These are phyloP conservation scores for Hyparrhenia diplandra DNA, from an alignment of 176 grass and related monocot species.

Conservation along the genomic window DNA sequence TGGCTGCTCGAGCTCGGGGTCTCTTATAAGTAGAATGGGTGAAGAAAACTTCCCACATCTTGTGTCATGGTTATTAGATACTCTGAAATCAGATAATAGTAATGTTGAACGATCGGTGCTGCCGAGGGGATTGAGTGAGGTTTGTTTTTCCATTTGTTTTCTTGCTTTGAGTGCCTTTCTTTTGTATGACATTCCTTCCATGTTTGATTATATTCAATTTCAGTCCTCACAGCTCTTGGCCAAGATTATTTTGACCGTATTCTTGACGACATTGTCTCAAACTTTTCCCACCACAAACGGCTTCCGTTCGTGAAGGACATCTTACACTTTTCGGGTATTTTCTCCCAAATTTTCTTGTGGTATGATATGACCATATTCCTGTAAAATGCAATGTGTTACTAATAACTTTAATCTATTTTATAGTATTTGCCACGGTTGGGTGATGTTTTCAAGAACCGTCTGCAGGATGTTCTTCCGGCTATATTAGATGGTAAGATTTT, in stretches of 20 bases:
- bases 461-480: slow-evolving; percentile 85
- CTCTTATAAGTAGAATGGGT: slow-evolving; percentile 94
- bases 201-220: slow-evolving; percentile 35
- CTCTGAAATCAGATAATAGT: slow-evolving; percentile 93
- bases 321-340: slow-evolving; percentile 85
- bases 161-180: not conserved
- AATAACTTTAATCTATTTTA: slow-evolving; percentile 32
- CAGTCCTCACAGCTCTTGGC: slow-evolving; percentile 92
- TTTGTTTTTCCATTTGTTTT: slow-evolving; percentile 19
- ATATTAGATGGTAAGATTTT: slow-evolving; percentile 90
- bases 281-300: slow-evolving; percentile 92
- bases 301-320: slow-evolving; percentile 94
- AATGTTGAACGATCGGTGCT: slow-evolving; percentile 96
- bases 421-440: slow-evolving; percentile 96
- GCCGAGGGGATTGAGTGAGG: slow-evolving; percentile 95
- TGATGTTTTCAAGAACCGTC: slow-evolving; percentile 79
- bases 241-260: slow-evolving; percentile 89
- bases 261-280: slow-evolving; percentile 89
- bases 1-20: slow-evolving; percentile 93
- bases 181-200: not conserved
- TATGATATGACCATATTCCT: not conserved
- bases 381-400: slow-evolving; percentile 26
- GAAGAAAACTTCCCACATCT: slow-evolving; percentile 96
- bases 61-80: slow-evolving; percentile 95
- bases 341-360: not conserved